Evolutionary conservation across 768 basidiomycete genomes (phyloP).

Genomic region (Boletus rufocinnamomeus): DNA sequence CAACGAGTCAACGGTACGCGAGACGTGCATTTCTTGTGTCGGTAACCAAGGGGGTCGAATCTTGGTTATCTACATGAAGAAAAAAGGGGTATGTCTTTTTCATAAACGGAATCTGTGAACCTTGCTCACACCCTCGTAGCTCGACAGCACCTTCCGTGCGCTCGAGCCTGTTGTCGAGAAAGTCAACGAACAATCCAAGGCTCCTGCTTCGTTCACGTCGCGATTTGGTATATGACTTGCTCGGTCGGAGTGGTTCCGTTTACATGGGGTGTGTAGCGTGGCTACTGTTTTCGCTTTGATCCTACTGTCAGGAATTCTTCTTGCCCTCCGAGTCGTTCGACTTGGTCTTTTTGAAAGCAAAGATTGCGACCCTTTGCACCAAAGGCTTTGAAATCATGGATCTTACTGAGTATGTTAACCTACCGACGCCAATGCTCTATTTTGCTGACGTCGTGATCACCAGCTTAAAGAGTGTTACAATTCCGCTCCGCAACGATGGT

Average conservation of each 20-base stretch:
- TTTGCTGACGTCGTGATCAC: not conserved
- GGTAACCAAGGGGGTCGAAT: constrained; percentile 86
- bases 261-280: constrained; percentile 61
- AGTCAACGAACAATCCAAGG: constrained; percentile 75
- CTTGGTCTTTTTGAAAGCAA: constrained; percentile 89
- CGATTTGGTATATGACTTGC: constrained; percentile 77
- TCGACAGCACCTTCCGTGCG: constrained; percentile 94
- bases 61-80: constrained; percentile 93
- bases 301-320: constrained; percentile 82
- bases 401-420: constrained; percentile 70
- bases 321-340: constrained; percentile 89
- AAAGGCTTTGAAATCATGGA: constrained; percentile 99
- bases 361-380: constrained; percentile 89
- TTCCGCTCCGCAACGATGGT: constrained; percentile 80
- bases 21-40: constrained; percentile 95
- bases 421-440: not conserved
- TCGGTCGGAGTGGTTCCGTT: constrained; percentile 92
- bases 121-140: constrained; percentile 34
- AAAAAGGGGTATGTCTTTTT: constrained; percentile 65
- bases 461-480: constrained; percentile 86
- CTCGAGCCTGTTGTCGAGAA: constrained; percentile 95
- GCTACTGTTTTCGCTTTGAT: not conserved
- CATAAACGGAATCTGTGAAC: constrained; percentile 7
- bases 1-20: constrained; percentile 89
- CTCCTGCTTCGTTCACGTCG: constrained; percentile 68